Conservation (phyloP, 441 rosid species). For the Syzygium syzygioides region DNA sequence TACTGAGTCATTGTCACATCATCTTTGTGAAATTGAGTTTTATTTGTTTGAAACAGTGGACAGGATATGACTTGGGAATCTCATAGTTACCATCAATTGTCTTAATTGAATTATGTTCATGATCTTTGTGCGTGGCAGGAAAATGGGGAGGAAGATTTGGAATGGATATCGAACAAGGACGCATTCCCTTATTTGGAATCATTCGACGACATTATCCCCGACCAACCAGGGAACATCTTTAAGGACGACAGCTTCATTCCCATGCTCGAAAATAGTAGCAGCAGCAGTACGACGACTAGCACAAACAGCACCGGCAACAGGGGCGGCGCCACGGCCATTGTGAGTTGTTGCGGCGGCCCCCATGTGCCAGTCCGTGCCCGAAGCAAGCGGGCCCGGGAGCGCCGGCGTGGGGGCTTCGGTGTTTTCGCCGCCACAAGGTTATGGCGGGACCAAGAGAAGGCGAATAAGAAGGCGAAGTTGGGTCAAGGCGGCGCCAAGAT, state of each 20-base stretch:
- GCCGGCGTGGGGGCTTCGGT: constrained; percentile 10
- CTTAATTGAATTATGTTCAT: neutral
- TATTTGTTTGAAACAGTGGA: neutral
- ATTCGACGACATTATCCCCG: constrained; percentile 29
- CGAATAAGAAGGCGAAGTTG: constrained; percentile 1
- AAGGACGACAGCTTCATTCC: constrained; percentile 65
- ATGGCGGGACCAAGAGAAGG: constrained; percentile 16
- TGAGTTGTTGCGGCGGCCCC: constrained; percentile 33
- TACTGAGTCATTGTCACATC: neutral
- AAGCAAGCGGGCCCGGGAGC: constrained; percentile 44
- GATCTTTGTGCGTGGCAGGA: constrained; percentile 30
- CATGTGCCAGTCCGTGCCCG: constrained; percentile 52
- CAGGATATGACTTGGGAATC: neutral
- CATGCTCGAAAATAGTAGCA: constrained; percentile 54
- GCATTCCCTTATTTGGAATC: constrained; percentile 73
- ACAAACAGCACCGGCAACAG: constrained; percentile 17
- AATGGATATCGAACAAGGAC: constrained; percentile 75
- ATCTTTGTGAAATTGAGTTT: neutral
- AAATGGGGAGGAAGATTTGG: constrained; percentile 66
- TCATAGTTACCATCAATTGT: neutral
- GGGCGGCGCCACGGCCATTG: constrained; percentile 8
- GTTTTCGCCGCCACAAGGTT: neutral
- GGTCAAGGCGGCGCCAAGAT: constrained; percentile 1
- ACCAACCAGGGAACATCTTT: constrained; percentile 18
- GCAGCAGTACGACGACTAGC: constrained; percentile 7